Base-by-base conservation (phyloP, 805 yeast species). In the Lipomyces yamanashiensis region DNA sequence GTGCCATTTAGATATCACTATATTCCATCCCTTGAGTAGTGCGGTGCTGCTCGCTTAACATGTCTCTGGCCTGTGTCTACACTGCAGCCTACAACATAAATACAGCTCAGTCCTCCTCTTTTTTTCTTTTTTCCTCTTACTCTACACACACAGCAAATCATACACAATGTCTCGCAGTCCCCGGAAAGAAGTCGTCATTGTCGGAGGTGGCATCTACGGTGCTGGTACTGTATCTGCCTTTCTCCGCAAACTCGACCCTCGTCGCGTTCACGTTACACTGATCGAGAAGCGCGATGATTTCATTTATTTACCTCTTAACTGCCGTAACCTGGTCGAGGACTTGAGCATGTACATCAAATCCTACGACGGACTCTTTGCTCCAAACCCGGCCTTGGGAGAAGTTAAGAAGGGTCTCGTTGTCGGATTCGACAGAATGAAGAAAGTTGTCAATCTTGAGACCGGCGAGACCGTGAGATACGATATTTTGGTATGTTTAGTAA, bases 271-370 rank as follows among this genome's bases (percentile, higher is more conserved):
- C 44, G 28, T 60, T 44, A 61, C 64, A 48, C 43, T 61, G 17
- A 51, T 61, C 21, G 45, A 41, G 12, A 17, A 23, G 47, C 56
- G 64, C 9, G 64, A 61, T 15, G 59, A 50, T 19, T 55, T 21
- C 13, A 51, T 61, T 15, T 61, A 19, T 23, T 21, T 36, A 10
- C 61, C 61, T 34, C n/a, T 53, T 8, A 52, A 39, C 17, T 23
- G 48, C 34, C 56, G 64, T 41, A 55, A 51, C n/a, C 17, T 23
- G 8, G 60, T 61, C 41, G 55, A 41, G 44, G 61, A 61, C 39
- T 21, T 56, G 45, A 52, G 58, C 37, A n/a, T 15, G 41, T 44
- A 34, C 48, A 43, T 56, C 39, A 50, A 47, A 41, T 48, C 61
- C 8, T 56, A 53, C 37, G 57, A 41, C 44, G 37, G 50, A 17